phyloP scores from a whole-genome alignment of 306 rosid genomes.

The Sicyos baderoa region DNA sequence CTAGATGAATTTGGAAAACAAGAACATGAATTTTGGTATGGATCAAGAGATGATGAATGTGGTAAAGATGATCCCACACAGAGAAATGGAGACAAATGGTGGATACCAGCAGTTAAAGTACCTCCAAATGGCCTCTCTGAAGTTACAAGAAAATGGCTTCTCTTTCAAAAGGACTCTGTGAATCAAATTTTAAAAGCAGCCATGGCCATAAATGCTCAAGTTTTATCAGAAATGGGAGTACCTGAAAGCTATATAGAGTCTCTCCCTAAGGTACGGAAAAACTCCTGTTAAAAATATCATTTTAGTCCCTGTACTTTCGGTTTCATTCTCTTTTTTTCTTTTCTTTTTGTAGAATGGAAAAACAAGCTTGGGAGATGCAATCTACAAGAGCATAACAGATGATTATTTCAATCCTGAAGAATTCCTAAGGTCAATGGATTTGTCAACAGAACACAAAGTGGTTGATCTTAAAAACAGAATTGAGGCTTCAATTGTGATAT shows the following conservation, averaged over 20 bases:
- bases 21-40: slow-evolving; percentile 84
- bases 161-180: slow-evolving; percentile 53
- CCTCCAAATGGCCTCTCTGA: slow-evolving; percentile 60
- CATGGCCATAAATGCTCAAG: slow-evolving; percentile 89
- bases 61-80: slow-evolving; percentile 27
- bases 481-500: slow-evolving; percentile 86
- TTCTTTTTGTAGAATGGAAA: slow-evolving; percentile 57
- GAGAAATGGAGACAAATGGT: slow-evolving; percentile 76
- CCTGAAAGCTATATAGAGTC: slow-evolving; percentile 84
- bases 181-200: slow-evolving; percentile 87
- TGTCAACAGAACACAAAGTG: slow-evolving; percentile 75
- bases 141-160: slow-evolving; percentile 52
- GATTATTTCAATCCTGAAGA: slow-evolving; percentile 63
- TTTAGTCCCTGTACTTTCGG: background rate
- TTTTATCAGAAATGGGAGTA: slow-evolving; percentile 64
- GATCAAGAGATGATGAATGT: slow-evolving; percentile 35
- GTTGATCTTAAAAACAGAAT: slow-evolving; percentile 73
- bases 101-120: slow-evolving; percentile 74
- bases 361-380: slow-evolving; percentile 72
- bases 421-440: slow-evolving; percentile 52
- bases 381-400: slow-evolving; percentile 61
- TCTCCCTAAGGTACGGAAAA: slow-evolving; percentile 63
- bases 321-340: too few species aligned
- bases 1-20: slow-evolving; percentile 55
- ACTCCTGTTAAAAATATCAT: background rate